Evolutionary conservation across 2,329 filamentous ascomycete species (phyloP), one percentile per base, ranked within the genome.

Genomic region (Xylariomycetidae sp.): DNA sequence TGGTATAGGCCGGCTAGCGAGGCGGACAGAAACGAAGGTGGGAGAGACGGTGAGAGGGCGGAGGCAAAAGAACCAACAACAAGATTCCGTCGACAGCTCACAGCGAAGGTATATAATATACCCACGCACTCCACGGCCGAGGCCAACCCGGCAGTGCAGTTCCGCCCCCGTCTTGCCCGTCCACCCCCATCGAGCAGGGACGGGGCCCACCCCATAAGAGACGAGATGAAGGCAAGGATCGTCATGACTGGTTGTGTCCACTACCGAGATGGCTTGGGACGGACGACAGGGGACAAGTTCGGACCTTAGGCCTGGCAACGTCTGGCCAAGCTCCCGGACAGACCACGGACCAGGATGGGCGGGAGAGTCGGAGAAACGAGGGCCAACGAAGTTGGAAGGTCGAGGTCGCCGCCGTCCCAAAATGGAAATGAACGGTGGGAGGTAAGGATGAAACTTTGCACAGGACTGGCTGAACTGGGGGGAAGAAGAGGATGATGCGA

Each of bases 1-100:
- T 47, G 35, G 24, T 42, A 47, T 44, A 48, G 43, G 45, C 49
- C 40, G 47, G 37, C 49, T 49, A 46, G 46, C 47, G 46, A 51
- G 47, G 33, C 39, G 38, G 34, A 35, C 25, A 39, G 31, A 46
- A 50, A 34, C 37, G 45, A 48, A 47, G 37, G 43, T 42, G 43
- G 42, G 39, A 38, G 37, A 49, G 32, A 38, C 37, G 26, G 44
- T 44, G 48, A 42, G 46, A 40, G 41, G 31, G n/a, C 32, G 38
- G 39, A 45, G 35, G 33, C 29, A 40, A 42, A 35, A 34, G 31
- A 29, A 39, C 29, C 34, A 40, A 27, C 25, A 38, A 37, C 15
- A 28, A 40, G 38, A 33, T 23, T 33, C 40, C 38, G 37, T n/a
- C 36, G 42, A 38, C 25, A 33, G 38, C 24, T 43, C 36, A 38